Evolutionary conservation across 2,329 filamentous ascomycete species (phyloP), one percentile per base, ranked within the genome.

Genomic region (Alternaria gaisen): DNA sequence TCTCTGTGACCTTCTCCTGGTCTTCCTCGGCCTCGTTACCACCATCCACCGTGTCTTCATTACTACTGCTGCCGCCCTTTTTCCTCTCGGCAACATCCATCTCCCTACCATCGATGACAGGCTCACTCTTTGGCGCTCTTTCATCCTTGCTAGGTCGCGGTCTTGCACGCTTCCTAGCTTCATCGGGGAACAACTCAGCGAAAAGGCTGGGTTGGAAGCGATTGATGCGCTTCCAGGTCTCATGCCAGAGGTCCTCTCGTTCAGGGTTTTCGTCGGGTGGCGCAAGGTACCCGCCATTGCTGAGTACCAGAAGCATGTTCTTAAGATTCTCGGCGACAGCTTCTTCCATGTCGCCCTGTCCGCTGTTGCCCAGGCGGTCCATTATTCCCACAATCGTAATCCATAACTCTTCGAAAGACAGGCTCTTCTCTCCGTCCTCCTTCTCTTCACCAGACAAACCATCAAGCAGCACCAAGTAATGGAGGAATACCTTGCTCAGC

Each of bases 301-400:
- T 89, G 93, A 99, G 97, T 72, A 99, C 95, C 10, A 99, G 85
- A 24, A 98, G 83, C 53, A 98, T 93, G 68, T 99, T 99, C 81
- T 99, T 99, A 59, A 99, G 83, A 67, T 93, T 95, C 79, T 99
- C 95, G 0, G 92, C 91, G 3, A 98, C 93, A 12, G 95, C 94
- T 82, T 99, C 95, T 80, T 97, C 93, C 75, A 97, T 81, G 72
- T 97, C 93, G 24, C 92, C 92, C 78, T 97, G 93, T 0, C 94
- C 94, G 72, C 92, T 95, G 73, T 97, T 97, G 89, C 97, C 96
- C 66, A 99, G 85, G 24, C 95, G 89, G 77, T 99, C 95, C 87
- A 99, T 93, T 55, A 97, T 92, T 69, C 94, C 93, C 66, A 98
- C 87, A 56, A 98, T 97, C 77, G 90, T 90, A 46, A 95, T 82